These are phyloP conservation scores for Haematococcus sp. DNA, from an alignment of 139 green algal genomes.

Conservation along the genomic window DNA sequence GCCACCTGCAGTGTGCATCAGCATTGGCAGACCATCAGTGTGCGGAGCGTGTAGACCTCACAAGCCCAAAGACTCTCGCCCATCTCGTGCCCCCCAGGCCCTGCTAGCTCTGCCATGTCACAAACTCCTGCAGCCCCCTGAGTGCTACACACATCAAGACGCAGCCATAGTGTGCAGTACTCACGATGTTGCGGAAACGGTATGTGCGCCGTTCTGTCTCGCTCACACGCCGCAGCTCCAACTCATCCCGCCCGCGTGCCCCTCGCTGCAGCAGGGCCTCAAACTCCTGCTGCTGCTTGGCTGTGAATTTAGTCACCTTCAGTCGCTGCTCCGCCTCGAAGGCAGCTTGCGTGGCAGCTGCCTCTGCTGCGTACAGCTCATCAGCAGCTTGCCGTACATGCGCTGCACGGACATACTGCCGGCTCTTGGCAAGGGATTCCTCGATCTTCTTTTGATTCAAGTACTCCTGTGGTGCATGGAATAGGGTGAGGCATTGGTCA, in stretches of 20 bases:
- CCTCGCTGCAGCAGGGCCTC: slow-evolving; percentile 43
- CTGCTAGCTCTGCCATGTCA: no score
- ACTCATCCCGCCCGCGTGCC: slow-evolving; percentile 32
- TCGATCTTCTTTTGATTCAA: slow-evolving; percentile 38
- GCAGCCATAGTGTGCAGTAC: no score
- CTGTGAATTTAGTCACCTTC: slow-evolving; percentile 39
- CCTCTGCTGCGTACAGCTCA: slow-evolving; percentile 35
- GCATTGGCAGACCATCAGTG: no score
- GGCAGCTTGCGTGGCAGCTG: not conserved
- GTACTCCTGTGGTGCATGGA: slow-evolving; percentile 20
- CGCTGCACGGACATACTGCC: slow-evolving; percentile 37
- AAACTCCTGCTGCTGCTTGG: slow-evolving; percentile 48
- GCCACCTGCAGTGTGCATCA: no score
- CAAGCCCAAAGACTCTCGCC: no score
- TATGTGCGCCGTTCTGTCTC: slow-evolving; percentile 42
- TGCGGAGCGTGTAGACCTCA: no score
- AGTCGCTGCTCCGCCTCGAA: slow-evolving; percentile 19
- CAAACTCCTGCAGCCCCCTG: no score
- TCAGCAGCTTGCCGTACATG: slow-evolving; percentile 43
- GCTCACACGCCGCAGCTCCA: slow-evolving; percentile 37
- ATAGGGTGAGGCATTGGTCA: not conserved
- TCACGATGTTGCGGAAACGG: slow-evolving; percentile 47
- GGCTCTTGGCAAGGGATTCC: slow-evolving; percentile 27
- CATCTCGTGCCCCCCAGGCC: no score
- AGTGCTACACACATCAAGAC: no score